These are phyloP conservation scores for Sanghuangporus sanghuang DNA, from an alignment of 1,284 basidiomycete genomes.

Conservation along the genomic window DNA sequence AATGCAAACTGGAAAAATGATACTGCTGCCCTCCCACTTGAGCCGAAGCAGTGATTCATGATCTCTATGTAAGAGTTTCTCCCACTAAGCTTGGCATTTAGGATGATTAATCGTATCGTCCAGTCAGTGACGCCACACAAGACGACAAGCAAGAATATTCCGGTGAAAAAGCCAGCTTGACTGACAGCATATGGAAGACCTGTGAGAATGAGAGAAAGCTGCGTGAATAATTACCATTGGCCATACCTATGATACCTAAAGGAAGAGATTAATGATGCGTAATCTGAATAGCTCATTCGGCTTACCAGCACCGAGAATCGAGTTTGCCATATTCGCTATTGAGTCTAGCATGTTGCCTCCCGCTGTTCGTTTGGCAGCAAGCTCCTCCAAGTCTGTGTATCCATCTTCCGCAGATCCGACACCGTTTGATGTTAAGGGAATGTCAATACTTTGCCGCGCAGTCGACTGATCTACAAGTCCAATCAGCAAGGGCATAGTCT, in stretches of 20 bases:
- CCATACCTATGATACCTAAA: conserved; percentile 78
- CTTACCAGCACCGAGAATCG: conserved; percentile 90
- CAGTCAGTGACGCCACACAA: conserved; percentile 91
- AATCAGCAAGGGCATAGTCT: conserved; percentile 68
- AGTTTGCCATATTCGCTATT: conserved; percentile 94
- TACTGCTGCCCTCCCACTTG: conserved; percentile 83
- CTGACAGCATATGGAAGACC: conserved; percentile 89
- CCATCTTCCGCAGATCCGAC: conserved; percentile 28
- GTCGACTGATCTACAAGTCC: conserved; percentile 64
- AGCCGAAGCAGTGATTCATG: conserved; percentile 93
- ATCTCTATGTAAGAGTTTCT: conserved; percentile 93
- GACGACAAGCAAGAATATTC: conserved; percentile 74
- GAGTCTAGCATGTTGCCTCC: conserved; percentile 83
- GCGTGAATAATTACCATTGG: neutral
- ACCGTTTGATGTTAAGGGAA: conserved; percentile 41
- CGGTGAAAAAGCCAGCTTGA: conserved; percentile 90
- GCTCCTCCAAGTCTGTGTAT: conserved; percentile 58
- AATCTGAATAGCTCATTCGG: conserved; percentile 4
- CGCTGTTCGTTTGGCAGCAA: conserved; percentile 58
- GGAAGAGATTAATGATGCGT: conserved; percentile 10
- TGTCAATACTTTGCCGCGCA: conserved; percentile 50
- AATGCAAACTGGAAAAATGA: conserved; percentile 98
- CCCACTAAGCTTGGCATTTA: conserved; percentile 95
- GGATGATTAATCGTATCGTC: conserved; percentile 94
- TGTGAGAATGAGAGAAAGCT: conserved; percentile 27